Conservation (phyloP, 1,139 yeast genomes). For the Protomyces arabidopsidicola region DNA sequence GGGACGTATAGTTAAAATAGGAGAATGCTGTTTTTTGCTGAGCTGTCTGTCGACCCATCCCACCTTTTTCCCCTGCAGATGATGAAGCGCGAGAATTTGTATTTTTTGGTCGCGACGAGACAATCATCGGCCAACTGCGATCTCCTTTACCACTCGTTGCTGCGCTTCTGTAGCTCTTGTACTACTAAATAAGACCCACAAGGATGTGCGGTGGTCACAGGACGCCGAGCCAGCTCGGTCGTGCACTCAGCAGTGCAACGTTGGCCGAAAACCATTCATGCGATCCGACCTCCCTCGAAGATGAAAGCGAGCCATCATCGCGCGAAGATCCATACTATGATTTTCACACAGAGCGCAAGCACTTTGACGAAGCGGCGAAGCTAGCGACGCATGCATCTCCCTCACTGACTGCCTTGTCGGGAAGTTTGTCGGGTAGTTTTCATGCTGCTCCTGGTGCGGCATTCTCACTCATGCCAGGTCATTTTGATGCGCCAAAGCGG, state of each 20-base stretch:
- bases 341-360: slow-evolving; percentile 20
- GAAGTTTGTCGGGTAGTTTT: slow-evolving; percentile 3
- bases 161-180: background rate
- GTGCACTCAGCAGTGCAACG: background rate
- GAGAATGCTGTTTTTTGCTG: background rate
- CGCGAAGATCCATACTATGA: slow-evolving; percentile 3
- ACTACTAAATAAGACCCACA: background rate
- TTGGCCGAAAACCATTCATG: background rate
- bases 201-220: background rate
- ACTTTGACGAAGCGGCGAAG: slow-evolving; percentile 22
- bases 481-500: background rate
- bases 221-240: background rate
- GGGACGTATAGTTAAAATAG: background rate
- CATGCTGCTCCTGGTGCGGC: slow-evolving; percentile 13
- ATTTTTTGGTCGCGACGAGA: too few relatives aligned
- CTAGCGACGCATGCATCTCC: slow-evolving; percentile 17
- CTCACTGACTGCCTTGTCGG: slow-evolving; percentile 5
- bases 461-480: slow-evolving; percentile 1
- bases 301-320: background rate
- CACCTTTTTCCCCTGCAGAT: too few relatives aligned
- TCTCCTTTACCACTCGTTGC: too few relatives aligned
- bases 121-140: too few relatives aligned
- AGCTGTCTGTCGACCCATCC: too few relatives aligned
- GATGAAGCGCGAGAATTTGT: too few relatives aligned
- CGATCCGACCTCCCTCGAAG: background rate